Percentiles rank a stretch among this genome's conserved stretches.
Evolutionary conservation across 306 rosid species (phyloP).

Genomic region (Quercus engelmannii): DNA sequence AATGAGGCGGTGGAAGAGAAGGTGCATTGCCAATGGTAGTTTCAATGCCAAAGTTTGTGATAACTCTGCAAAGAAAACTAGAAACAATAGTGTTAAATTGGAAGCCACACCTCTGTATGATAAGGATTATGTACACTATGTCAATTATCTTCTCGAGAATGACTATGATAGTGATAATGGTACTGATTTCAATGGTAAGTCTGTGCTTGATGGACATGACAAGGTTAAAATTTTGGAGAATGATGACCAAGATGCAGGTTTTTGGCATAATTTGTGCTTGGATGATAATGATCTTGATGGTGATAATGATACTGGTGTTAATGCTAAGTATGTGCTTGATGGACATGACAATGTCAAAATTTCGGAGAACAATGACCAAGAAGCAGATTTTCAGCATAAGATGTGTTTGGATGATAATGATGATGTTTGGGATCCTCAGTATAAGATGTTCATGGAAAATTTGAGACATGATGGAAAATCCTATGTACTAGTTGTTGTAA

Average conservation of each 20-base stretch:
- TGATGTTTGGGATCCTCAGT: slow-evolving; percentile 29
- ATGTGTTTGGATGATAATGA: not conserved
- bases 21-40: not conserved
- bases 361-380: not conserved
- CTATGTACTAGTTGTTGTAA: slow-evolving; percentile 14
- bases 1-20: slow-evolving; percentile 46
- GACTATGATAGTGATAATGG: slow-evolving; percentile 1
- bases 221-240: not conserved
- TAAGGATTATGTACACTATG: not conserved
- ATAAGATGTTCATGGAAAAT: slow-evolving; percentile 27
- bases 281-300: slow-evolving; percentile 6
- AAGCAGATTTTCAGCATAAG: not conserved
- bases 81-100: not conserved
- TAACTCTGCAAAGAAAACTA: not conserved
- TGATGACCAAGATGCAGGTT: not conserved
- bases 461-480: slow-evolving; percentile 31
- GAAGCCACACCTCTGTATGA: not conserved
- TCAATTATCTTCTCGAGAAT: not conserved
- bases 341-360: not conserved
- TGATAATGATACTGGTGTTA: not conserved
- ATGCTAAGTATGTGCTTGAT: not conserved
- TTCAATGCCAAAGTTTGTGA: not conserved
- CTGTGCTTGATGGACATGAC: not conserved
- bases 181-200: not conserved
- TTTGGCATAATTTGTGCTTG: not conserved